Evolutionary conservation across 2,329 filamentous ascomycete species (phyloP).

Genomic region (Aspergillus aculeatinus): DNA sequence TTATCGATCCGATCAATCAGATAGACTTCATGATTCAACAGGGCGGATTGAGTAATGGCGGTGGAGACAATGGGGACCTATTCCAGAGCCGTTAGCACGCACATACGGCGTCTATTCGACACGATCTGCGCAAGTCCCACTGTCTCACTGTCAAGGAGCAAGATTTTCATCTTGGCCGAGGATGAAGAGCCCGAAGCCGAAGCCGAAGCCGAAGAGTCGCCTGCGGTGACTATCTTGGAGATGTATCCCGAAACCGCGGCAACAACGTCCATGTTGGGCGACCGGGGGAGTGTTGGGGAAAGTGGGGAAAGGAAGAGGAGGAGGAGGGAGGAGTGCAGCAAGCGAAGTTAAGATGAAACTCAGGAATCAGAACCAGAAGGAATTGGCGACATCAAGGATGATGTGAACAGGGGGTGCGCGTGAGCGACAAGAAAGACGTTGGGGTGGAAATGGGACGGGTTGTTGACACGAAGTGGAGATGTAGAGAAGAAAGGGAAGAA

Average conservation of each 20-base stretch:
- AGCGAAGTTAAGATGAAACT: neutral
- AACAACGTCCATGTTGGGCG: constrained; percentile 80
- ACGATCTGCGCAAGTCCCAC: constrained; percentile 52
- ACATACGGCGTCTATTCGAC: constrained; percentile 3
- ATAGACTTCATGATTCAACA: constrained; percentile 96
- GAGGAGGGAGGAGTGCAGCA: neutral
- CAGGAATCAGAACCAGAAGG: neutral
- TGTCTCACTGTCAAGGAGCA: constrained; percentile 90
- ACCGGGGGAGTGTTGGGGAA: neutral
- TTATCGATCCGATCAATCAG: constrained; percentile 96
- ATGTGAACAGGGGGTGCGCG: too few species aligned
- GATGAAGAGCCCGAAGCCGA: constrained; percentile 57
- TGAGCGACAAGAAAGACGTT: too few species aligned
- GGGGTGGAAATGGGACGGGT: too few species aligned
- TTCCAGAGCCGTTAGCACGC: constrained; percentile 20
- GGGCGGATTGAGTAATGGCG: constrained; percentile 88
- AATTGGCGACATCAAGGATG: neutral
- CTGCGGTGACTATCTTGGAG: constrained; percentile 87
- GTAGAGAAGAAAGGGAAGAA: constrained; percentile 1
- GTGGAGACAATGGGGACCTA: constrained; percentile 88
- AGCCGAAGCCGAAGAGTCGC: constrained; percentile 53
- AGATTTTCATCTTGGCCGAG: constrained; percentile 94
- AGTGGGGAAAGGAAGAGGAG: neutral
- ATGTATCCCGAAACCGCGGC: constrained; percentile 93
- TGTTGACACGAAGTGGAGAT: neutral